Evolutionary conservation across 768 basidiomycete genomes (phyloP).

Genomic region (Arthromyces matolae): DNA sequence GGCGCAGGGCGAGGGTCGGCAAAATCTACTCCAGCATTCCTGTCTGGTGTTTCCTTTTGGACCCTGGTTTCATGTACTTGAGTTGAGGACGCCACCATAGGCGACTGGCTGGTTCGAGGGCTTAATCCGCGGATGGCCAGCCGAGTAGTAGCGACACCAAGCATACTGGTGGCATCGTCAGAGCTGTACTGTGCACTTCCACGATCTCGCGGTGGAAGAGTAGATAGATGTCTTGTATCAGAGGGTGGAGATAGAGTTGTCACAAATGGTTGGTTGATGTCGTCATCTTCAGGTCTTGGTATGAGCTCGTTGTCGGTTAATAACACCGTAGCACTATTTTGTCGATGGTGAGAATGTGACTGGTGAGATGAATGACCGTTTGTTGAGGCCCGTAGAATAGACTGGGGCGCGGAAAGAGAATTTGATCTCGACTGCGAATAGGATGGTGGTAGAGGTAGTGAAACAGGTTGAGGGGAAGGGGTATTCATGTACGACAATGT

Average conservation of each 20-base stretch:
- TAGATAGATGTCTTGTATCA: slow-evolving; percentile 2
- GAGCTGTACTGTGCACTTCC: slow-evolving; percentile 19
- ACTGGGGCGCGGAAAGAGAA: slow-evolving; percentile 14
- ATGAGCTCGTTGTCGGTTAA: slow-evolving; percentile 18
- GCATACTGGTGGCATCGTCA: slow-evolving; percentile 17
- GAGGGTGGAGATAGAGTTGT: background rate
- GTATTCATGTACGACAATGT: slow-evolving; percentile 26
- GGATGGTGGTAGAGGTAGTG: slow-evolving; percentile 25
- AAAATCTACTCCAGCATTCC: background rate
- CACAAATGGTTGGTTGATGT: background rate
- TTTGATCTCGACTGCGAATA: slow-evolving; percentile 27
- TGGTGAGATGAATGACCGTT: slow-evolving; percentile 21
- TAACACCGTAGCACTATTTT: slow-evolving; percentile 19
- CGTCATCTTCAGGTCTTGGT: background rate
- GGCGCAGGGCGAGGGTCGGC: background rate
- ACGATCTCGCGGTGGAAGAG: slow-evolving; percentile 15
- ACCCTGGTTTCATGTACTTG: background rate
- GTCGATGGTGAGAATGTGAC: slow-evolving; percentile 11
- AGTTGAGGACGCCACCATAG: background rate
- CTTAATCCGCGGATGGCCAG: slow-evolving; percentile 20
- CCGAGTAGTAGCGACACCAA: slow-evolving; percentile 20
- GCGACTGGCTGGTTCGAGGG: slow-evolving; percentile 18
- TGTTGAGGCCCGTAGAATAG: slow-evolving; percentile 24
- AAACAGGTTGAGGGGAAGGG: slow-evolving; percentile 13
- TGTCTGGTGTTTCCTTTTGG: background rate